Conservation (phyloP, 208 protist species). For the Balamuthia mandrillaris region DNA sequence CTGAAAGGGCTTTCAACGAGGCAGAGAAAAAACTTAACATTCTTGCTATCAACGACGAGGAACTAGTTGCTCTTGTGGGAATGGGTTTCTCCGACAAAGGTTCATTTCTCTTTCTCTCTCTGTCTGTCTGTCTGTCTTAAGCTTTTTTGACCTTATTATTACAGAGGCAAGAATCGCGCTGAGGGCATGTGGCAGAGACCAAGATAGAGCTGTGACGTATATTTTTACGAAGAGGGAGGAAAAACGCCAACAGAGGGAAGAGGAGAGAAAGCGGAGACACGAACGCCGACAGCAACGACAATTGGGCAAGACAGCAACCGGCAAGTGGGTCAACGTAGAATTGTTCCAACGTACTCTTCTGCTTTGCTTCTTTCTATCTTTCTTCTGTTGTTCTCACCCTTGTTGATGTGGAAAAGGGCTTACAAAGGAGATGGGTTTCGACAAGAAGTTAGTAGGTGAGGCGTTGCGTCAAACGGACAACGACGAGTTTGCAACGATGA, state of each 20-base stretch:
- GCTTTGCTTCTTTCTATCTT: no score
- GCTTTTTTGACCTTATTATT: background rate
- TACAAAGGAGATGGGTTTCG: conserved; percentile 7
- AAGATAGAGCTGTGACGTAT: background rate
- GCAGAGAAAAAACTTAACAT: background rate
- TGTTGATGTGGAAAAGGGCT: no score
- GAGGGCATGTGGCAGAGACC: background rate
- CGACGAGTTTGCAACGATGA: conserved; percentile 7
- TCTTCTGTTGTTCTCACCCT: no score
- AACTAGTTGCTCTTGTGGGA: background rate
- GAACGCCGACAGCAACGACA: background rate
- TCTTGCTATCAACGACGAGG: background rate
- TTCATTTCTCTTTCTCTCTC: background rate
- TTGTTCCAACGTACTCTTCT: background rate
- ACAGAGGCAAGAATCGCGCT: background rate
- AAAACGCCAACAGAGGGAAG: background rate
- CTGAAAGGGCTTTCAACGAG: background rate
- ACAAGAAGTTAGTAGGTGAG: background rate
- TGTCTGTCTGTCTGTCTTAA: background rate
- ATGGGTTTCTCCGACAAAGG: conserved; percentile 21
- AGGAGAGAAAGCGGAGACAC: background rate
- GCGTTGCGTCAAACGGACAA: conserved; percentile 24
- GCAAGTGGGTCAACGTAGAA: background rate
- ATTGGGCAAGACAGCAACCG: background rate
- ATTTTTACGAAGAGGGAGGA: conserved; percentile 13